Base-by-base conservation (phyloP, 108 stramenopile species). In the Cyclotella cryptica region DNA sequence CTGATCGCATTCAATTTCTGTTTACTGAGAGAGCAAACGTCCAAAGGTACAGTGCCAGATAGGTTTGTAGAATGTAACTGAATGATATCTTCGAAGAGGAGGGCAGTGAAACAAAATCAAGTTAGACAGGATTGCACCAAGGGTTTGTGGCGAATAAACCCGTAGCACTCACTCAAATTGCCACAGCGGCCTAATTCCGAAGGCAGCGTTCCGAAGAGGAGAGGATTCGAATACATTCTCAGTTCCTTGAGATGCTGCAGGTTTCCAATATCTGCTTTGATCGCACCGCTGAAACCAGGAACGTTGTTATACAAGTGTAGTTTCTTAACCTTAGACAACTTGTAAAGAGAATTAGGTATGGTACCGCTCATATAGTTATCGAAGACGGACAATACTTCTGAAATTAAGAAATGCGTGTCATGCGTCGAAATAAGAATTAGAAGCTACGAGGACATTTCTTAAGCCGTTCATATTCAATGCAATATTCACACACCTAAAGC, bases 281-380 rank as follows among this genome's bases (percentile, higher is more conserved):
- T 53, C 7, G 52, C 7, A 53, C 52, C 52, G 19, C 19, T 12
- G 11, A 53, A 53, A 19, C 52, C 52, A 53, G 52, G 52, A 18
- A 19, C n/a, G 19, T 53, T 53, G 18, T 53, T 53, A 19, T n/a
- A 19, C 11, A 53, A 53, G 18, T 53, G 11, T 6, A 53, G 18
- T 7, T n/a, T 12, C 52, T 53, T 53, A 19, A 53, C n/a, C 14
- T 19, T 53, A 7, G 11, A 19, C 52, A 53, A n/a, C 15, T 53
- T 53, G 18, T 53, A 53, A 18, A 53, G 52, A 53, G 52, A 53
- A n/a, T 53, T 53, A 19, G 52, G 52, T 53, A 53, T 53, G 10
- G 52, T 53, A 7, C 52, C 52, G 19, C 52, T 53, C n/a, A 53
- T 53, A 19, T 6, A 7, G n/a, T 19, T 45, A 13, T 13, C 44